Evolutionary conservation across 2,329 filamentous ascomycete species (phyloP), one percentile per base, ranked within the genome.

Genomic region (Fusarium sulawesiense): DNA sequence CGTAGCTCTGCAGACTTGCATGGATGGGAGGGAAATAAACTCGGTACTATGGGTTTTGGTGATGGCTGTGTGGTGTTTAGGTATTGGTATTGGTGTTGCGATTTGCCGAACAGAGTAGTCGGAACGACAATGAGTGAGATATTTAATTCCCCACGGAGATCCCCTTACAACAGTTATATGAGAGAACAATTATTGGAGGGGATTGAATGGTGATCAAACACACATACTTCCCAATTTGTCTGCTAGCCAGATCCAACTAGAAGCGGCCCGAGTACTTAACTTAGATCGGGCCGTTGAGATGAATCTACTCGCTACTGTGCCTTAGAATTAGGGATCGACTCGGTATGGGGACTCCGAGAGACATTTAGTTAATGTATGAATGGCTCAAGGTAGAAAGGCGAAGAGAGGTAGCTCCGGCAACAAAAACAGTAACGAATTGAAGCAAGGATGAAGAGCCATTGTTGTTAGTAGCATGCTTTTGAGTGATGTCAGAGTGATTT

Each of bases 241-340:
- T 29, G 56, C 25, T 44, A 44, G 25, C 53, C 48, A 53, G 46
- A 42, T 30, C 20, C 41, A 57, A 50, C 63, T 70, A 70, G 63
- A 70, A 48, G 67, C 67, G 67, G 67, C 63, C 67, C 67, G 67
- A 70, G 66, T 57, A 65, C 58, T 48, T 66, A 70, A 51, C 45
- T 48, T 29, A 56, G 46, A 60, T 70, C 67, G 67, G 67, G 46
- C 67, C 63, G 67, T 70, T 68, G 46, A 45, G 42, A 46, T 57
- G 37, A 63, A 53, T 56, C 23, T 20, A 29, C 29, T 29, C 29
- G 29, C 29, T 29, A 27, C 11, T 37, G 25, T 48, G 13, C 34
- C 18, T 37, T 37, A 37, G 34, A 37, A 37, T 51, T 58, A 58
- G 44, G 45, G 32, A 57, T 41, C 34, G 48, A 61, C 64, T 60